Base-by-base conservation (phyloP, 495 filamentous ascomycete species). In the Aspergillus steynii region DNA sequence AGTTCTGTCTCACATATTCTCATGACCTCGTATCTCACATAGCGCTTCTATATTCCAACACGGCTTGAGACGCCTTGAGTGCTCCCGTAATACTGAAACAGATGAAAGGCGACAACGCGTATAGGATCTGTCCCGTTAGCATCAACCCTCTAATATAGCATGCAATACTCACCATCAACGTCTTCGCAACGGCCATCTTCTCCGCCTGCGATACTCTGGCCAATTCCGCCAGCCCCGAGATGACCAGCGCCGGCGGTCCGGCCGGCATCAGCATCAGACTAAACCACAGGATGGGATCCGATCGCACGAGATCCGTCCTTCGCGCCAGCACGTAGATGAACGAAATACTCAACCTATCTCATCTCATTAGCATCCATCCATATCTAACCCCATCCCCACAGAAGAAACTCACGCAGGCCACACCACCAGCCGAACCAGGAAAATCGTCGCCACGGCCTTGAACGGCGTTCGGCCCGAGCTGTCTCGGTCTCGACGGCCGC, bases 251-350 rank as follows among this genome's bases (percentile, higher is more conserved):
- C 2, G 86, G 84, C 9, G 89, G 89, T 0, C 90, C 90, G 2
- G 81, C 80, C 0, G 90, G 88, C 85, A 92, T 92, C 27, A 92
- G 66, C 88, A 91, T 92, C 80, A 92, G 81, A 8, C 76, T 74
- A 66, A 92, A 93, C 86, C 87, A 92, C 25, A 93, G 68, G 47
- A 93, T 85, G 0, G 90, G 89, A 68, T 93, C 90, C 4, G 76
- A 59, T 7, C 77, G 71, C 2, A 93, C 70, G 7, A 87, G 20
- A 20, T 65, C 59, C 0, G 88, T 91, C 55, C 79, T 80, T 15
- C 74, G 77, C 8, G 85, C 88, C n/a, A 93, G 65, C 0, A 75
- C 59, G 63, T 85, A 93, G 20, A 92, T 81, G 7, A 84, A 25
- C 0, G 78, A 69, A 58, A 93, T 89, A 15, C 82, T 83, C 27